Percentiles rank a stretch among this genome's conserved stretches.
These are phyloP conservation scores for Earliella scabrosa DNA, from an alignment of 1,284 basidiomycete species.

Conservation along the genomic window DNA sequence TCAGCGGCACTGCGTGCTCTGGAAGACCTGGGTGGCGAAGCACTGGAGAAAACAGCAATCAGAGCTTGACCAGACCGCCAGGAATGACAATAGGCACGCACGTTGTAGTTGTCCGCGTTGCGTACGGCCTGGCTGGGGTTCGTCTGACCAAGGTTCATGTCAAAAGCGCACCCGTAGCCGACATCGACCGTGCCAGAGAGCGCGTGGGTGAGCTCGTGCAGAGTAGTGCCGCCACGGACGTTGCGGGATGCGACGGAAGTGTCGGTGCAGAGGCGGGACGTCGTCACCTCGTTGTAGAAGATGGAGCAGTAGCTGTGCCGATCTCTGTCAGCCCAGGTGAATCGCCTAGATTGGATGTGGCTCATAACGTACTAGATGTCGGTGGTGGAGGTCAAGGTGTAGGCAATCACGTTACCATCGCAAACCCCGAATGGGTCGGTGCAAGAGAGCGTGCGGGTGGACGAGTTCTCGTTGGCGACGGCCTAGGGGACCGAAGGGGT, in stretches of 20 bases:
- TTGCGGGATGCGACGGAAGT: slow-evolving; percentile 29
- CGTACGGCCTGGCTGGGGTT: slow-evolving; percentile 16
- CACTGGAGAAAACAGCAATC: neutral
- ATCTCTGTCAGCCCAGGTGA: too few species aligned
- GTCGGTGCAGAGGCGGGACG: slow-evolving; percentile 27
- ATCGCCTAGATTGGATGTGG: too few species aligned
- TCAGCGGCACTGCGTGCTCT: neutral
- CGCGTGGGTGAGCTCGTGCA: slow-evolving; percentile 34
- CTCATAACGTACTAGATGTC: slow-evolving; percentile 27
- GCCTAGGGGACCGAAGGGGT: neutral
- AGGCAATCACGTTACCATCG: slow-evolving; percentile 28
- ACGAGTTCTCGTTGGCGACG: slow-evolving; percentile 31
- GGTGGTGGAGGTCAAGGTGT: slow-evolving; percentile 24
- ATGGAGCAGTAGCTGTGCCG: slow-evolving; percentile 28
- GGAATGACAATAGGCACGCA: slow-evolving; percentile 4
- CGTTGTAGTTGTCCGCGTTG: slow-evolving; percentile 37
- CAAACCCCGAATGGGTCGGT: slow-evolving; percentile 26
- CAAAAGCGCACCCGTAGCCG: slow-evolving; percentile 32
- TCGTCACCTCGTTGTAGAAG: slow-evolving; percentile 31
- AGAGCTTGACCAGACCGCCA: neutral
- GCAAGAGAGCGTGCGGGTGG: slow-evolving; percentile 29
- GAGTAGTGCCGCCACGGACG: slow-evolving; percentile 31
- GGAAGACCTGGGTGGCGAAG: neutral
- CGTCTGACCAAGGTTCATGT: slow-evolving; percentile 24
- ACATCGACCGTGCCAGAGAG: slow-evolving; percentile 29